Percentiles rank a stretch among this genome's conserved stretches.
Evolutionary conservation across 2,329 filamentous ascomycete genomes (phyloP).

Genomic region (Incumbomyces delicatus): DNA sequence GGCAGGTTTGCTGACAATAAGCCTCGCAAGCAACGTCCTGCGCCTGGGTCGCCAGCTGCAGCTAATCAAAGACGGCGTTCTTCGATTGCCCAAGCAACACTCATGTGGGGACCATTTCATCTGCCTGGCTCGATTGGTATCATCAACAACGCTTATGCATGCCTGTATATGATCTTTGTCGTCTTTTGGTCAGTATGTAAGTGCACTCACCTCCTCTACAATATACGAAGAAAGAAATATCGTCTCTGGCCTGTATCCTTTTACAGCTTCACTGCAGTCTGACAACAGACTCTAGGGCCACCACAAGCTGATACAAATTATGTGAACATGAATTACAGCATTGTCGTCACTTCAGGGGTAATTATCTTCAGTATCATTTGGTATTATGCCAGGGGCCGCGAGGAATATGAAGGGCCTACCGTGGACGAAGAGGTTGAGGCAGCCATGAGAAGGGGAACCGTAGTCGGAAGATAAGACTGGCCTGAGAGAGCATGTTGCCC

Average conservation of each 20-base stretch:
- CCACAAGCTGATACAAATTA: conserved; percentile 26
- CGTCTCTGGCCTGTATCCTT: too few species aligned
- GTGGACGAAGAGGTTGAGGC: conserved; percentile 24
- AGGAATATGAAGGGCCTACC: conserved; percentile 39
- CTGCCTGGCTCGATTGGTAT: conserved; percentile 42
- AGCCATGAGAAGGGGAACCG: conserved; percentile 4
- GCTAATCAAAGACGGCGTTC: neutral
- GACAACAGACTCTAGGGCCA: too few species aligned
- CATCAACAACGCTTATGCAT: conserved; percentile 46
- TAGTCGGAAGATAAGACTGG: neutral
- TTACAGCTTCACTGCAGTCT: too few species aligned
- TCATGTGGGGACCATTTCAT: conserved; percentile 49
- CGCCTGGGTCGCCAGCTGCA: too few species aligned
- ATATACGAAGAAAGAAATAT: too few species aligned
- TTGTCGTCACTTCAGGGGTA: conserved; percentile 35
- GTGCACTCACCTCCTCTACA: too few species aligned
- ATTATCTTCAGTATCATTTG: conserved; percentile 39
- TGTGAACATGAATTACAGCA: conserved; percentile 39
- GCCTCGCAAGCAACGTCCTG: too few species aligned
- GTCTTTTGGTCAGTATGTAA: conserved; percentile 50
- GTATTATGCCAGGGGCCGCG: conserved; percentile 35
- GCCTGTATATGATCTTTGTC: conserved; percentile 44
- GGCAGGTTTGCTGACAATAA: neutral
- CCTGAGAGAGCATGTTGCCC: too few species aligned
- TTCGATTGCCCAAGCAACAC: conserved; percentile 22